Conservation (phyloP, 331 rosid genomes). For the Telfairia occidentalis region DNA sequence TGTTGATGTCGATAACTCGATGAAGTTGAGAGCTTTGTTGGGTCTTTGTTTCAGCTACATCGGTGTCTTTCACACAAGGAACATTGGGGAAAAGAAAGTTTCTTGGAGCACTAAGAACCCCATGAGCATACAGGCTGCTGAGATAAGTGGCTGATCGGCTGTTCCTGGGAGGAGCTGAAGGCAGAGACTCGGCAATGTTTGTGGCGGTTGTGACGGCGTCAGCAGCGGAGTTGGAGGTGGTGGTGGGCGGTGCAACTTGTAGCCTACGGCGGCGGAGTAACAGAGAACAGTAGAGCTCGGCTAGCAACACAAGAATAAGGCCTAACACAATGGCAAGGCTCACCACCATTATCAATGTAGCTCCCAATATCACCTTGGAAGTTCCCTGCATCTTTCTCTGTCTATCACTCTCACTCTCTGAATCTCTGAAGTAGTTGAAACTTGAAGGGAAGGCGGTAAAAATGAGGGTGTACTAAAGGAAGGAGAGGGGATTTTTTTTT, state of each 20-base stretch:
- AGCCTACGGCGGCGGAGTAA: constrained; percentile 62
- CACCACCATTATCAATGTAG: constrained; percentile 71
- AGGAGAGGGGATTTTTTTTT: constrained; percentile 12
- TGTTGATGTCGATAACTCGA: constrained; percentile 36
- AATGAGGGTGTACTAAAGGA: constrained; percentile 12
- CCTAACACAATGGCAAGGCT: constrained; percentile 70
- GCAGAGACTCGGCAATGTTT: constrained; percentile 17
- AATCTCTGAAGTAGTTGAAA: not conserved
- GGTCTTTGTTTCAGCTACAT: constrained; percentile 19
- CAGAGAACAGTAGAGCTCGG: constrained; percentile 90
- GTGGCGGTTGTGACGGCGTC: constrained; percentile 2
- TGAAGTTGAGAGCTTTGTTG: constrained; percentile 28
- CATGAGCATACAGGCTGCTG: constrained; percentile 41
- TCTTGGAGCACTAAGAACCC: constrained; percentile 77
- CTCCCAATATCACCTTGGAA: constrained; percentile 79
- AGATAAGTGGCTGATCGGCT: constrained; percentile 26
- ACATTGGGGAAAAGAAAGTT: constrained; percentile 45
- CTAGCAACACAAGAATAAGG: constrained; percentile 64
- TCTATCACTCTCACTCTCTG: not conserved
- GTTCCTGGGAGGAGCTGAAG: constrained; percentile 17
- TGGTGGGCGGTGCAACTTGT: constrained; percentile 21
- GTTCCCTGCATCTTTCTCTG: constrained; percentile 59
- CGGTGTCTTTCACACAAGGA: constrained; percentile 25
- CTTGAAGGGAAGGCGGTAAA: constrained; percentile 16
- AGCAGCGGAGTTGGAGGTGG: constrained; percentile 3